phyloP scores from a whole-genome alignment of 2,329 filamentous ascomycete species.

The Helicocarpus griseus region DNA sequence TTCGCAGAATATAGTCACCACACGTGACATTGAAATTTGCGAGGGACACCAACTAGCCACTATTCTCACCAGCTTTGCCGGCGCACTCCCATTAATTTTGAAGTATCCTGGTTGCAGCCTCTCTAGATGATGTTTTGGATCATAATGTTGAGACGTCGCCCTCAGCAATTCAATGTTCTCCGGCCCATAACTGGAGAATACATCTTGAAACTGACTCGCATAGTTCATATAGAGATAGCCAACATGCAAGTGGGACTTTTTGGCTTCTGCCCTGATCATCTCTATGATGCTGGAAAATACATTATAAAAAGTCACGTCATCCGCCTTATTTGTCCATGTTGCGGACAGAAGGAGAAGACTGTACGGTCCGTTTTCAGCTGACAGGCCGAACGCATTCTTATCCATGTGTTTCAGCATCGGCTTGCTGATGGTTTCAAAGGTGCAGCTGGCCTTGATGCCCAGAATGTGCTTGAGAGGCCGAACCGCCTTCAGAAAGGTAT shows the following conservation, averaged over 20 bases:
- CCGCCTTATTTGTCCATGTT: constrained; percentile 22
- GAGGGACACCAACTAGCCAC: neutral
- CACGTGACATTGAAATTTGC: too few relatives aligned
- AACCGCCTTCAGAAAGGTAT: constrained; percentile 18
- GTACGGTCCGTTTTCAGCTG: constrained; percentile 16
- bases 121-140: neutral
- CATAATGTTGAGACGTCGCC: neutral
- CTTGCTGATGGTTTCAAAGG: constrained; percentile 24
- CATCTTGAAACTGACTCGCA: constrained; percentile 34
- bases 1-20: too few relatives aligned
- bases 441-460: constrained; percentile 14
- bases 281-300: constrained; percentile 19
- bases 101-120: neutral
- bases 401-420: constrained; percentile 21
- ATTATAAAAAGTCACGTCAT: constrained; percentile 22
- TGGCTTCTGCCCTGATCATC: constrained; percentile 20
- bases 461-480: constrained; percentile 6
- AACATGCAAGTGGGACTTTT: constrained; percentile 19
- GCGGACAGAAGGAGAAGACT: constrained; percentile 20
- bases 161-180: constrained; percentile 16
- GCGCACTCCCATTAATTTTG: neutral
- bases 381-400: constrained; percentile 27
- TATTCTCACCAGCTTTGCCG: neutral
- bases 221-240: constrained; percentile 41
- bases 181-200: constrained; percentile 33